phyloP scores from a whole-genome alignment of 805 yeast species.

The Saturnispora ahearnii region DNA sequence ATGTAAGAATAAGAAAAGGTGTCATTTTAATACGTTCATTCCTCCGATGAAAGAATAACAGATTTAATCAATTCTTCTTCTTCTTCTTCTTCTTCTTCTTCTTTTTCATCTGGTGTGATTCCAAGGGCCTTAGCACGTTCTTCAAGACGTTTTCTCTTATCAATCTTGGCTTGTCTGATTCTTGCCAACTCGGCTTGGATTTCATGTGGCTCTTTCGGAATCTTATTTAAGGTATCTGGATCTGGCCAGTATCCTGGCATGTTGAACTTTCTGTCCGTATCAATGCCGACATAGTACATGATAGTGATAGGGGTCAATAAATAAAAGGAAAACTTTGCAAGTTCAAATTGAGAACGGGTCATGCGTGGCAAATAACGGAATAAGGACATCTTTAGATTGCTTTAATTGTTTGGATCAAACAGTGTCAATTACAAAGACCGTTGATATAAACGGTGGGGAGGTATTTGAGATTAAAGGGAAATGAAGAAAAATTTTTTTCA shows the following conservation, averaged over 20 bases:
- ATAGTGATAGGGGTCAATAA: slow-evolving; percentile 80
- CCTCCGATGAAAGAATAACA: slow-evolving; percentile 10
- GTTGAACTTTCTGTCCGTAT: slow-evolving; percentile 80
- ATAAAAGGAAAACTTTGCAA: slow-evolving; percentile 71
- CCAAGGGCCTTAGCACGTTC: slow-evolving; percentile 63
- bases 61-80: slow-evolving; percentile 5
- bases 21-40: not conserved
- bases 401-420: not conserved
- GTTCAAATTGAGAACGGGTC: slow-evolving; percentile 45
- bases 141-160: slow-evolving; percentile 65
- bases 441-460: too few relatives aligned
- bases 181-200: slow-evolving; percentile 87
- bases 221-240: slow-evolving; percentile 80
- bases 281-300: slow-evolving; percentile 89
- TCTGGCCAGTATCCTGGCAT: slow-evolving; percentile 97
- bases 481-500: not conserved
- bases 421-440: too few relatives aligned
- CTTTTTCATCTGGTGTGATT: slow-evolving; percentile 33
- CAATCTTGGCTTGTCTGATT: slow-evolving; percentile 66
- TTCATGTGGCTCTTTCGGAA: slow-evolving; percentile 89
- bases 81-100: slow-evolving; percentile 10
- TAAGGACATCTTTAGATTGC: not conserved
- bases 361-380: slow-evolving; percentile 11
- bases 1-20: too few relatives aligned
- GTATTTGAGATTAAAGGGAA: too few relatives aligned